These are phyloP conservation scores for Sphaerulina musiva DNA, from an alignment of 2,329 filamentous ascomycete genomes.

Conservation along the genomic window DNA sequence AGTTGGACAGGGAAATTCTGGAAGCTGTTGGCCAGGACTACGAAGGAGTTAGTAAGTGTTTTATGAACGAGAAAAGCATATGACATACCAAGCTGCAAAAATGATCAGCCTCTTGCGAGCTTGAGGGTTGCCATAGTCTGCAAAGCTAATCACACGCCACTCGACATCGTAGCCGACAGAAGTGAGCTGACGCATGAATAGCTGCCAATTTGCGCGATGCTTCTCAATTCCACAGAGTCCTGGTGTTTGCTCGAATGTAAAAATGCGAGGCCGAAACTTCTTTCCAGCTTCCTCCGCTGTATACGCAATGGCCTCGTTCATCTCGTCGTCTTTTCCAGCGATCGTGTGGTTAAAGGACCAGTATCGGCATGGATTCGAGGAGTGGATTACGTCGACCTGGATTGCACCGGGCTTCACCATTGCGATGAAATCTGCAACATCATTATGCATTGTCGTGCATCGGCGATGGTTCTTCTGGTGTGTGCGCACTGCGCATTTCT, in stretches of 20 bases:
- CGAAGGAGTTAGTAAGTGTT: constrained; percentile 20
- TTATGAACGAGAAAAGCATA: background rate
- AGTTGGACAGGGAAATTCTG: constrained; percentile 51
- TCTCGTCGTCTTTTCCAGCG: constrained; percentile 54
- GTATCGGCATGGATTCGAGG: constrained; percentile 71
- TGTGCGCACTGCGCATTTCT: constrained; percentile 50
- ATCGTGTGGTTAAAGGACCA: constrained; percentile 68
- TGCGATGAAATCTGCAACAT: constrained; percentile 43
- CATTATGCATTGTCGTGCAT: constrained; percentile 15
- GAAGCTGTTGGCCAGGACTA: constrained; percentile 65
- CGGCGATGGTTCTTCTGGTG: constrained; percentile 54
- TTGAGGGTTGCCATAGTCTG: constrained; percentile 48
- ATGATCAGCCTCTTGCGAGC: constrained; percentile 45
- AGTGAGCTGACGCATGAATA: constrained; percentile 59
- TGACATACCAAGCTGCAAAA: constrained; percentile 47
- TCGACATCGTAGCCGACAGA: constrained; percentile 60
- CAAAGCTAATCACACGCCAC: constrained; percentile 55
- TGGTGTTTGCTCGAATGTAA: constrained; percentile 73
- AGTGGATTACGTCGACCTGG: constrained; percentile 60
- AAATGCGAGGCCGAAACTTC: constrained; percentile 56
- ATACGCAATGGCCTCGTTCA: constrained; percentile 55
- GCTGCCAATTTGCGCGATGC: constrained; percentile 48
- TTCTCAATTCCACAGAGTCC: constrained; percentile 53
- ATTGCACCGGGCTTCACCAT: constrained; percentile 28
- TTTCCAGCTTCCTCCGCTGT: constrained; percentile 46